Evolutionary conservation across 805 yeast species (phyloP).

Genomic region (Barnettozyma salicaria): DNA sequence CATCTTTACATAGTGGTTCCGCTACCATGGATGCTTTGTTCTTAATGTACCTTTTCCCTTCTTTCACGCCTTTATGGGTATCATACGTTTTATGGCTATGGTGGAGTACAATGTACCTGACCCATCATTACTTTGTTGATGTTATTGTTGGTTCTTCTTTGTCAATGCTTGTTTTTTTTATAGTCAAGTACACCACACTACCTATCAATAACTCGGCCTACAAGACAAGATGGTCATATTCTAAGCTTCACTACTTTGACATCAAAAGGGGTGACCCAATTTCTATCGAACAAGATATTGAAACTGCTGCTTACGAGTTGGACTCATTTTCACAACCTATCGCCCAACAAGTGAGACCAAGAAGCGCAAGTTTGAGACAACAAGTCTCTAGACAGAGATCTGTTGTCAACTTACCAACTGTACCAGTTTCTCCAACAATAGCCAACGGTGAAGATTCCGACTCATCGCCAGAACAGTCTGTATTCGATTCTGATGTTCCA

Average conservation of each 20-base stretch:
- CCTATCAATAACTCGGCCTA: conserved; percentile 51
- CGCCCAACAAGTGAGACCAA: conserved; percentile 7
- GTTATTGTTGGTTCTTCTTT: conserved; percentile 90
- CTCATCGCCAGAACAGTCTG: conserved; percentile 21
- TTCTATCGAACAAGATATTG: conserved; percentile 5
- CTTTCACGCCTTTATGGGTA: conserved; percentile 55
- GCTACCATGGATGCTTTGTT: conserved; percentile 92
- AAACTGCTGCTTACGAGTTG: conserved; percentile 6
- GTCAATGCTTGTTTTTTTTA: conserved; percentile 61
- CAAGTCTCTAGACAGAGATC: conserved; percentile 7
- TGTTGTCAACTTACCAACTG: conserved; percentile 1
- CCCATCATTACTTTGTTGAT: conserved; percentile 94
- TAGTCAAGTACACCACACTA: conserved; percentile 59
- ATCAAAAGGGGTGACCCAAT: conserved; percentile 8
- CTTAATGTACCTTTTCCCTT: conserved; percentile 77
- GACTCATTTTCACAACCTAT: background rate
- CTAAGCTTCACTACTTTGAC: conserved; percentile 7
- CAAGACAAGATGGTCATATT: conserved; percentile 68
- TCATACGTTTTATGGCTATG: conserved; percentile 87
- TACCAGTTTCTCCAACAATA: background rate
- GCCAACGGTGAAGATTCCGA: conserved; percentile 9
- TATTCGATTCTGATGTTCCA: conserved; percentile 27
- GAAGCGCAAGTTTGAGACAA: conserved; percentile 2
- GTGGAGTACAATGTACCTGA: conserved; percentile 98
- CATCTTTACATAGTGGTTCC: conserved; percentile 88